These are phyloP conservation scores for Serendipita indica DNA, from an alignment of 768 basidiomycete genomes.

Conservation along the genomic window DNA sequence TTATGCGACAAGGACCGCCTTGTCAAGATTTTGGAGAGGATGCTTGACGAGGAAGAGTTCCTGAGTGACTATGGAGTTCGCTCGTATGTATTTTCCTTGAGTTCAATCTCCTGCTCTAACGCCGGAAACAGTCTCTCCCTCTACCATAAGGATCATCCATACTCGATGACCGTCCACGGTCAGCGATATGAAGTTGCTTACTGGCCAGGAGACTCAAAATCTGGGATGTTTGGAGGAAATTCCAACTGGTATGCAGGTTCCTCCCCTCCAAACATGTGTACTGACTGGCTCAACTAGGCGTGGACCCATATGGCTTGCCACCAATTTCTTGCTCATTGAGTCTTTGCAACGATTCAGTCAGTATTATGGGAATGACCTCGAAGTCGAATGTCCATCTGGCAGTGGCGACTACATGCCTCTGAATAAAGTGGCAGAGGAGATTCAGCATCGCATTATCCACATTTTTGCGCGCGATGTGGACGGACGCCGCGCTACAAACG, in stretches of 20 bases:
- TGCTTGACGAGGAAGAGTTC: conserved; percentile 96
- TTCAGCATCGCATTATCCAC: conserved; percentile 97
- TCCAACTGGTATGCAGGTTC: conserved; percentile 23
- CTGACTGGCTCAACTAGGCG: conserved; percentile 5
- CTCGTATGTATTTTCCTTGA: conserved; percentile 43
- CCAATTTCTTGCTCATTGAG: conserved; percentile 91
- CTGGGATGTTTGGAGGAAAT: conserved; percentile 86
- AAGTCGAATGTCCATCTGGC: conserved; percentile 93
- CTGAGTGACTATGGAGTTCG: conserved; percentile 89
- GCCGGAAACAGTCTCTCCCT: conserved; percentile 55
- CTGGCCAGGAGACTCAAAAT: conserved; percentile 95
- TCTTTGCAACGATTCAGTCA: conserved; percentile 94
- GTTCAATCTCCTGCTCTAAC: not conserved
- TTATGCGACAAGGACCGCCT: conserved; percentile 86
- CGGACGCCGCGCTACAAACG: conserved; percentile 81
- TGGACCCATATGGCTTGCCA: conserved; percentile 56
- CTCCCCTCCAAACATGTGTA: conserved; percentile 8
- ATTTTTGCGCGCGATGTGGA: conserved; percentile 88
- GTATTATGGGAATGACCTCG: conserved; percentile 86
- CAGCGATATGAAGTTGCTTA: conserved; percentile 85
- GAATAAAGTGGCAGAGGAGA: conserved; percentile 86
- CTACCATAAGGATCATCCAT: conserved; percentile 79
- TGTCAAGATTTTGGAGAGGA: conserved; percentile 77
- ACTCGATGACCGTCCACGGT: conserved; percentile 89
- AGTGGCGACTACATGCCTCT: conserved; percentile 98